A percentile compares a stretch with the other conserved stretches of the same genome.
Conservation (phyloP, 768 basidiomycete species). For the Leccinellum albellum region DNA sequence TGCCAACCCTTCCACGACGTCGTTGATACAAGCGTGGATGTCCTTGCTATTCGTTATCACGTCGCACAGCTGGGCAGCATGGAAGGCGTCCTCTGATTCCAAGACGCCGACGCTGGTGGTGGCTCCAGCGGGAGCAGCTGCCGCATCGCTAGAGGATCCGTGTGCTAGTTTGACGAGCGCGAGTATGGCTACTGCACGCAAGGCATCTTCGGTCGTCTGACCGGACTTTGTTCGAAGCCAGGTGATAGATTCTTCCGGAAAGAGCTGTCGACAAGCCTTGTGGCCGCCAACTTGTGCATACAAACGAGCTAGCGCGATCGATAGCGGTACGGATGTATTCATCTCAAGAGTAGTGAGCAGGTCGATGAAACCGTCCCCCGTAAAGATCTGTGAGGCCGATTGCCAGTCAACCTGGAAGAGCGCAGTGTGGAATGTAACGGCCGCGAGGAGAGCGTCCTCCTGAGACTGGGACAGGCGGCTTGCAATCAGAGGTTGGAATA, state of each 20-base stretch:
- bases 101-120: slow-evolving; percentile 5
- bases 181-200: slow-evolving; percentile 64
- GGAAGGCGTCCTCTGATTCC: slow-evolving; percentile 36
- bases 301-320: slow-evolving; percentile 65
- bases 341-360: slow-evolving; percentile 64
- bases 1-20: slow-evolving; percentile 83
- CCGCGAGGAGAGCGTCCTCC: slow-evolving; percentile 49
- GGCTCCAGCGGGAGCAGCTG: slow-evolving; percentile 13
- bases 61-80: slow-evolving; percentile 54
- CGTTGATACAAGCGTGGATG: slow-evolving; percentile 43
- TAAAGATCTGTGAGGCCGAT: slow-evolving; percentile 62
- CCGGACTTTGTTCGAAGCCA: slow-evolving; percentile 68
- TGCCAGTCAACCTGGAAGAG: slow-evolving; percentile 81
- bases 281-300: slow-evolving; percentile 74
- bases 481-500: slow-evolving; percentile 50
- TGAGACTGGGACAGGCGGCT: slow-evolving; percentile 52
- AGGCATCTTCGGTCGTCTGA: slow-evolving; percentile 39
- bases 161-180: slow-evolving; percentile 77
- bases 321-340: slow-evolving; percentile 45
- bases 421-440: slow-evolving; percentile 67
- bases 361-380: slow-evolving; percentile 58
- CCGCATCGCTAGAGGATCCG: slow-evolving; percentile 46
- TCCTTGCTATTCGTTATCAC: slow-evolving; percentile 42
- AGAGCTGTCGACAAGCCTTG: slow-evolving; percentile 60
- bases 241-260: slow-evolving; percentile 50